Evolutionary conservation across 768 basidiomycete genomes (phyloP).

Genomic region (Exsudoporus frostii): DNA sequence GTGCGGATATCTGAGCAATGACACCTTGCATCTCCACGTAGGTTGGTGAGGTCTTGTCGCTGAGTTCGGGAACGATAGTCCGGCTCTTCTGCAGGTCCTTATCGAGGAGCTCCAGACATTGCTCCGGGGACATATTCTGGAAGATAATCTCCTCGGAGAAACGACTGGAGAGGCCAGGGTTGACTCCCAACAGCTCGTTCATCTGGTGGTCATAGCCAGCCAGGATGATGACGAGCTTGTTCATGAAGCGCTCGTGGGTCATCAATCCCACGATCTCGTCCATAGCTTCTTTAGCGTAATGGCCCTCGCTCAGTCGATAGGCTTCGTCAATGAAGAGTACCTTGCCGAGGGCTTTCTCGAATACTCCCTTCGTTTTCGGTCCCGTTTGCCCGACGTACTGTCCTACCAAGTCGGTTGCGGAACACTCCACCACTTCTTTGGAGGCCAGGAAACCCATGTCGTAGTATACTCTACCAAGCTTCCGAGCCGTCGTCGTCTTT

Average conservation of each 20-base stretch:
- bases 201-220: slow-evolving; percentile 73
- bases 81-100: slow-evolving; percentile 45
- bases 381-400: slow-evolving; percentile 73
- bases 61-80: slow-evolving; percentile 38
- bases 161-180: slow-evolving; percentile 65
- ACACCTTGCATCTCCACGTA: slow-evolving; percentile 35
- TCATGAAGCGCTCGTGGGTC: slow-evolving; percentile 55
- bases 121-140: slow-evolving; percentile 47
- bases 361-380: slow-evolving; percentile 56
- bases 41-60: neutral
- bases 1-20: slow-evolving; percentile 40
- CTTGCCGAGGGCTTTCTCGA: slow-evolving; percentile 64
- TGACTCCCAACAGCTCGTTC: slow-evolving; percentile 55
- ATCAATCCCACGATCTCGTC: slow-evolving; percentile 70
- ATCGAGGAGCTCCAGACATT: slow-evolving; percentile 51
- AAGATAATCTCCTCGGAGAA: slow-evolving; percentile 64
- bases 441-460: slow-evolving; percentile 60
- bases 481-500: slow-evolving; percentile 61
- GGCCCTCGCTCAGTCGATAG: slow-evolving; percentile 59
- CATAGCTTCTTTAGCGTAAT: slow-evolving; percentile 69
- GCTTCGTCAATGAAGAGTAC: slow-evolving; percentile 76
- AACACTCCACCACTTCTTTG: slow-evolving; percentile 59
- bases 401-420: slow-evolving; percentile 67
- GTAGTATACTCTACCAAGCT: slow-evolving; percentile 61
- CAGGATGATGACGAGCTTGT: slow-evolving; percentile 64